Base-by-base conservation (phyloP, 257 asterid species). In the Parsonsia alboflavescens region DNA sequence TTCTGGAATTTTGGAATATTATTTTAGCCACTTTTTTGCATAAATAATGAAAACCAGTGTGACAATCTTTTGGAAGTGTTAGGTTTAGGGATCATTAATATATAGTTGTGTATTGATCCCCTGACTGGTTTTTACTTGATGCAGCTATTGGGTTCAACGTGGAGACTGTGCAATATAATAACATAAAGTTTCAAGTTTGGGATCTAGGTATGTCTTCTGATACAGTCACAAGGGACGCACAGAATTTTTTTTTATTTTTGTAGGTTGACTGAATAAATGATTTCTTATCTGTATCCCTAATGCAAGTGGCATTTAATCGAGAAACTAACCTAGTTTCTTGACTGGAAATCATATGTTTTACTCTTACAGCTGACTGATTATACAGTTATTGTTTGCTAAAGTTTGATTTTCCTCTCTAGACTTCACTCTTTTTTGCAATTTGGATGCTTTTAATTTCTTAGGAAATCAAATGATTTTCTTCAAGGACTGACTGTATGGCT, bases 61-160 rank as follows among this genome's bases (percentile, higher is more conserved):
- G 41, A 8, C 12, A 17, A 50, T 6, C 4, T 22, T 36, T 7
- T 28, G 19, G 45, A 13, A 17, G 7, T 58, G 10, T 68, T 75
- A 68, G 42, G 24, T 16, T 57, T 7, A 8, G 39, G 42, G 48
- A 15, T 52, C 58, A 50, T 61, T 33, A 33, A 41, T 58, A 11
- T 68, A 44, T 24, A 21, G 22, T 67, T 68, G 68, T 69, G 72
- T 48, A 41, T 80, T 84, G 41, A 81, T 73, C 9, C 30, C 9
- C 50, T 11, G 22, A 26, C 7, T 63, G 36, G 21, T 21, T 76
- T 24, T 48, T 45, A 61, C 72, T 77, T 79, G 78, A 69, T 83
- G 82, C 92, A 90, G 97, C 97, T 9, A 93, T 93, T 81, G 98
- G 97, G 77, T 93, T 91, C 84, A 90, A 93, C 81, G 98, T 93